A percentile compares a stretch with the other conserved stretches of the same genome.
Conservation (phyloP, 306 rosid species). For the Trichosanthes cucumerina region DNA sequence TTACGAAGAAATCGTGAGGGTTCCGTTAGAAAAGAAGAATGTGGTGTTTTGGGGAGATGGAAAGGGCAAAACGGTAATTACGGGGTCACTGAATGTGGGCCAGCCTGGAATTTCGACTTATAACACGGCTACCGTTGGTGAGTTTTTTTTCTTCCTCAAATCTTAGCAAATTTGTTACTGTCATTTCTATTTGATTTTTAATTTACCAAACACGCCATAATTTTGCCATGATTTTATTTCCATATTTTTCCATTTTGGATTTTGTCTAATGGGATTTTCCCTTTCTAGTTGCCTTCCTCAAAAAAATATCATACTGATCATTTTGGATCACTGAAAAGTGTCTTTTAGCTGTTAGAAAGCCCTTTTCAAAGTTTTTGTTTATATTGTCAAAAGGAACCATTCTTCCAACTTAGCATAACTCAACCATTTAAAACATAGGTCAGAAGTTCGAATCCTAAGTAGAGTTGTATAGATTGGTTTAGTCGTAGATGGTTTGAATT, state of each 20-base stretch:
- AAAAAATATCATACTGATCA: background rate
- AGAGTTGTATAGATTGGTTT: too few species aligned
- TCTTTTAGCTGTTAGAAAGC: background rate
- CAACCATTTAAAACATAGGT: too few species aligned
- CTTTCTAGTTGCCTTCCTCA: background rate
- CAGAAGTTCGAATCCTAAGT: too few species aligned
- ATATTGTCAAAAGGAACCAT: too few species aligned
- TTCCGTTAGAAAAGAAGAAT: slow-evolving; percentile 51
- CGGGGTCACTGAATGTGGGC: slow-evolving; percentile 46
- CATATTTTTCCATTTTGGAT: background rate
- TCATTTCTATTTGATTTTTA: background rate
- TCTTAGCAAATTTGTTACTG: too few species aligned
- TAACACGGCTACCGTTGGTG: slow-evolving; percentile 69
- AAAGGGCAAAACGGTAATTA: slow-evolving; percentile 63
- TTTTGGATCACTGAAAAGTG: background rate
- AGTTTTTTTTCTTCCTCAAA: background rate
- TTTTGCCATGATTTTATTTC: background rate
- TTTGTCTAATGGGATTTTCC: background rate
- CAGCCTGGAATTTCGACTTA: slow-evolving; percentile 51
- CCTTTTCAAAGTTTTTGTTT: too few species aligned
- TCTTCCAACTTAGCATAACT: too few species aligned
- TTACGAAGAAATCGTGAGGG: slow-evolving; percentile 67
- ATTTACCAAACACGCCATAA: background rate
- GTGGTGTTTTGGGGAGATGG: slow-evolving; percentile 77
- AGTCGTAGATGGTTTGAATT: too few species aligned